Base-by-base conservation (phyloP, 2,329 filamentous ascomycete species). In the Alternaria consortialis region DNA sequence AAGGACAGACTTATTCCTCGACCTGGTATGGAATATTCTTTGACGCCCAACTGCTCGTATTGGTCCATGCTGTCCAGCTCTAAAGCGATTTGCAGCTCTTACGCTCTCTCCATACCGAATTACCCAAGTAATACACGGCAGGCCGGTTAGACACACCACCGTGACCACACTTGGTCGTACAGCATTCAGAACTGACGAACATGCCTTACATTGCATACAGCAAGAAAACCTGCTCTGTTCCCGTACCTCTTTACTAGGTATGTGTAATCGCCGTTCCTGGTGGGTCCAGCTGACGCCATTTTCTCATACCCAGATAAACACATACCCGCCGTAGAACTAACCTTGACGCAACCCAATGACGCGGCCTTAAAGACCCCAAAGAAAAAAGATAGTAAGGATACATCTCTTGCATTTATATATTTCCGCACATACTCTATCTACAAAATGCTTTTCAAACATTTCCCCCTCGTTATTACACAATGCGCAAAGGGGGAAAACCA, bases 381-480 rank as follows among this genome's bases (percentile, higher is more conserved):
- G 13, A 50, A n/a, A 15, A 4, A 44, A 44, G 32, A 20, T 20
- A 9, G n/a, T 39, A 32, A 52, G 40, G 37, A 43, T 42, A 44
- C n/a, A 31, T 43, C 13, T 40, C 20, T 52, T 39, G 23, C 29
- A 57, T 57, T 57, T 40, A 12, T 52, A 29, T 57, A 40, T 40
- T 27, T 50, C 29, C 8, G 31, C 23, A 48, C 46, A 57, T 57
- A 47, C n/a, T 31, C 55, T 52, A 57, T 57, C 47, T 52, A 52
- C 47, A 44, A 42, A 42, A 52, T 57, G 36, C 46, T 36, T 25
- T 36, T 50, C 31, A 50, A 9, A 40, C 23, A 52, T 40, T 40
- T 48, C 31, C 25, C n/a, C 23, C 40, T 32, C 39, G n/a, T n/a
- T 39, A 50, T n/a, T 36, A 15, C 29, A 42, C 39, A 43, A 53